Percentiles rank a stretch among this genome's conserved stretches.
Conservation (phyloP, 768 basidiomycete species). For the Hirschioporus abietinus region DNA sequence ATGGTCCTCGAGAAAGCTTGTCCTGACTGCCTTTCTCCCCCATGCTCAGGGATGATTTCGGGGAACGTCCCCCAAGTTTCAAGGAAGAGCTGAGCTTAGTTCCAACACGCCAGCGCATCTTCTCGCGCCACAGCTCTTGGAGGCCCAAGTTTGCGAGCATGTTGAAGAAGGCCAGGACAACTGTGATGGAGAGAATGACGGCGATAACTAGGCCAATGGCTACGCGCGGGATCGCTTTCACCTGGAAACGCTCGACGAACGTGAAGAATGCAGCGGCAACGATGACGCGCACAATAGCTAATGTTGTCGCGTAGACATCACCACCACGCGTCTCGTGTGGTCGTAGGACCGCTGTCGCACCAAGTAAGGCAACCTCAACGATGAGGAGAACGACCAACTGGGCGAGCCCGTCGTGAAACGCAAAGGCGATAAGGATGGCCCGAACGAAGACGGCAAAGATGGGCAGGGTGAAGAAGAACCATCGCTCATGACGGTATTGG, state of each 20-base stretch:
- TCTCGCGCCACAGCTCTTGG: not conserved
- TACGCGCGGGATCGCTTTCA: slow-evolving; percentile 74
- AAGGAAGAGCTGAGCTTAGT: not conserved
- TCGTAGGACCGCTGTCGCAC: slow-evolving; percentile 45
- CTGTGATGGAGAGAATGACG: not conserved
- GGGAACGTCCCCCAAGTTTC: not conserved
- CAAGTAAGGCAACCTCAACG: slow-evolving; percentile 58
- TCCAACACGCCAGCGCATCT: not conserved
- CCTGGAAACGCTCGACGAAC: slow-evolving; percentile 59
- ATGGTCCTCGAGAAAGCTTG: not conserved
- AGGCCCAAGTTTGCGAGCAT: not conserved
- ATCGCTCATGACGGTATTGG: slow-evolving; percentile 60
- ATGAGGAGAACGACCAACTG: slow-evolving; percentile 67
- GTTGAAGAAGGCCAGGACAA: not conserved
- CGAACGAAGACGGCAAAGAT: slow-evolving; percentile 57
- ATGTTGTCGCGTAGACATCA: slow-evolving; percentile 62
- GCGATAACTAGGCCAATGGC: slow-evolving; percentile 67
- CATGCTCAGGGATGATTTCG: not conserved
- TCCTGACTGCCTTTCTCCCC: not conserved
- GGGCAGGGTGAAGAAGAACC: slow-evolving; percentile 59
- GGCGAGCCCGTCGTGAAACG: slow-evolving; percentile 51
- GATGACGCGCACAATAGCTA: slow-evolving; percentile 63
- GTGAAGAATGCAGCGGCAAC: slow-evolving; percentile 71
- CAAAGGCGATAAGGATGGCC: slow-evolving; percentile 68
- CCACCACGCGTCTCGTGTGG: slow-evolving; percentile 67